Percentiles rank a stretch among this genome's conserved stretches.
These are phyloP conservation scores for Trypanosomatidae sp. DNA, from an alignment of 208 protist genomes.

Conservation along the genomic window DNA sequence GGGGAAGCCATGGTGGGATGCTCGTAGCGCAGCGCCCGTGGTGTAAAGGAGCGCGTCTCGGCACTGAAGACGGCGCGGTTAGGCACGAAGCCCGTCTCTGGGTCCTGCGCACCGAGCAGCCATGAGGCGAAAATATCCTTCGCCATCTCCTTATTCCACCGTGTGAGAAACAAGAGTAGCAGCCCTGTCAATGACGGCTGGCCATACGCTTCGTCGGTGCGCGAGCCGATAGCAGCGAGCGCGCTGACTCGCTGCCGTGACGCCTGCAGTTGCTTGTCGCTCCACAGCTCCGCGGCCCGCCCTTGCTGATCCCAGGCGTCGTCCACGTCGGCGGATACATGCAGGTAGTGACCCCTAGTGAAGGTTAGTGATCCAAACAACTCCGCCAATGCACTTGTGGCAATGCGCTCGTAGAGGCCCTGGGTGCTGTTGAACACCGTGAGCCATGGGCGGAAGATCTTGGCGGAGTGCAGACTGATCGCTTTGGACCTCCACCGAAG, in stretches of 20 bases:
- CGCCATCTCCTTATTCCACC: slow-evolving; percentile 81
- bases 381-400: slow-evolving; percentile 44
- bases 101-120: slow-evolving; percentile 67
- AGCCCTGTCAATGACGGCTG: slow-evolving; percentile 62
- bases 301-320: slow-evolving; percentile 45
- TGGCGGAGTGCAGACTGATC: slow-evolving; percentile 44
- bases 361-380: slow-evolving; percentile 62
- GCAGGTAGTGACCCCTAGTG: slow-evolving; percentile 54
- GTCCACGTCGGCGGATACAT: slow-evolving; percentile 34
- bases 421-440: slow-evolving; percentile 42
- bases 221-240: slow-evolving; percentile 53
- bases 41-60: slow-evolving; percentile 38
- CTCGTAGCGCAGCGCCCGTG: slow-evolving; percentile 46
- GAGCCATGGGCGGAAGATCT: slow-evolving; percentile 50
- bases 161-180: slow-evolving; percentile 62
- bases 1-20: slow-evolving; percentile 52
- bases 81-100: slow-evolving; percentile 69
- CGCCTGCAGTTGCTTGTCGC: slow-evolving; percentile 22
- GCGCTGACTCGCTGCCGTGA: slow-evolving; percentile 35
- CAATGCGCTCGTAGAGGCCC: slow-evolving; percentile 51
- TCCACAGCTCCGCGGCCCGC: slow-evolving; percentile 11
- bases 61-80: slow-evolving; percentile 40
- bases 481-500: slow-evolving; percentile 74
- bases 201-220: slow-evolving; percentile 67
- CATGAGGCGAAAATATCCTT: slow-evolving; percentile 78